Evolutionary conservation across 257 asterid genomes (phyloP), one percentile per base, ranked within the genome.

Genomic region (Fraxinus quadrangulata): DNA sequence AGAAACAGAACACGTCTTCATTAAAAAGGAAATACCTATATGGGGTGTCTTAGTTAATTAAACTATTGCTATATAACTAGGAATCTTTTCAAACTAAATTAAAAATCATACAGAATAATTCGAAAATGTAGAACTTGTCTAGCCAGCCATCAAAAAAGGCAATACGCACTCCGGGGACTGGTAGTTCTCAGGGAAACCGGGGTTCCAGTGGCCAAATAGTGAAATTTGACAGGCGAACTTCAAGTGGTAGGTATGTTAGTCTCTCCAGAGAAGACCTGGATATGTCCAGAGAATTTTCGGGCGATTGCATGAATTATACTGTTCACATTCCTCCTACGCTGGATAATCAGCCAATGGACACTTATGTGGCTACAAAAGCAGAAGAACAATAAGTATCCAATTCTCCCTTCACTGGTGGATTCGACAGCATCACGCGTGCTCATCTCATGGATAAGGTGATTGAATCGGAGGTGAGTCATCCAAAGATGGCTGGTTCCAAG

Each of bases 391-490:
- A 94, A 23, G 96, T 94, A 1, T 87, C 97, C 0, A 94, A 92
- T 81, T 94, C 98, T 0, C 85, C 92, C 2, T 94, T 92, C 47
- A 94, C 98, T 0, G 98, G 97, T 0, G 98, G 97, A 2, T 92
- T 92, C 77, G 92, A 94, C 70, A 94, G 96, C 75, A 96, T 92
- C 16, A 94, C 98, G 0, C 94, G 97, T 0, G 98, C 98, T 1
- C 97, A 94, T 79, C 90, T 92, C 73, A 94, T 94, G 97, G 98
- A 94, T 74, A 94, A 93, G 90, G 98, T 93, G 21, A 93, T 93
- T 30, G 98, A 93, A 11, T 89, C 97, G 0, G 92, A 93, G 82
- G 97, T 90, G 0, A 80, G 39, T 28, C 97, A 94, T 70, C 98
- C 98, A 5, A 97, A 94, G 67, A 94, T 90, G 98, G 94, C 97